Conservation (phyloP, 352 stramenopile genomes). For the Achlya hypogyna region DNA sequence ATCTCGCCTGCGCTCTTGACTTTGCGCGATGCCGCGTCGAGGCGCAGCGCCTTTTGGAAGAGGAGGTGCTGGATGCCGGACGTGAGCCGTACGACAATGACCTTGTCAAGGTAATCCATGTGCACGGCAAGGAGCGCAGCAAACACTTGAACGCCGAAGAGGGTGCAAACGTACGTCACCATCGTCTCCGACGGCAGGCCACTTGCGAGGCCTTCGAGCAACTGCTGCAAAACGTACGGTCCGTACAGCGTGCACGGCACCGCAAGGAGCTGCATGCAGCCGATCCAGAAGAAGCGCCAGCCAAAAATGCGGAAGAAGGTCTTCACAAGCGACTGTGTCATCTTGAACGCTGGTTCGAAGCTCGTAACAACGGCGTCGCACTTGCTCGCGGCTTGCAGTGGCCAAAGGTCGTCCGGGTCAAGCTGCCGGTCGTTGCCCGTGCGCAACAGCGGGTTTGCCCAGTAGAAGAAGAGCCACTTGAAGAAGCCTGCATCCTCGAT, state of each 20-base stretch:
- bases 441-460: slow-evolving; percentile 28
- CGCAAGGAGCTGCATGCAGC: neutral
- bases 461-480: slow-evolving; percentile 28
- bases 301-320: neutral
- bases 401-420: slow-evolving; percentile 37
- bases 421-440: slow-evolving; percentile 22
- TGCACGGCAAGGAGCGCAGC: neutral
- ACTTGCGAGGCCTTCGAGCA: neutral
- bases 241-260: neutral
- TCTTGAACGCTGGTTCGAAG: neutral
- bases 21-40: neutral
- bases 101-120: neutral
- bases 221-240: neutral
- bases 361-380: slow-evolving; percentile 23
- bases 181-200: neutral
- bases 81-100: neutral
- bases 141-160: neutral
- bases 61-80: slow-evolving; percentile 10
- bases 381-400: slow-evolving; percentile 30
- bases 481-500: slow-evolving; percentile 11
- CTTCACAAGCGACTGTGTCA: neutral
- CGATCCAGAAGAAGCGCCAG: neutral
- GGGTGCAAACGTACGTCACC: neutral
- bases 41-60: slow-evolving; percentile 11
- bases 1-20: neutral